Evolutionary conservation across 768 basidiomycete species (phyloP), one percentile per base, ranked within the genome.

Genomic region (Hemileccinum impolitum): DNA sequence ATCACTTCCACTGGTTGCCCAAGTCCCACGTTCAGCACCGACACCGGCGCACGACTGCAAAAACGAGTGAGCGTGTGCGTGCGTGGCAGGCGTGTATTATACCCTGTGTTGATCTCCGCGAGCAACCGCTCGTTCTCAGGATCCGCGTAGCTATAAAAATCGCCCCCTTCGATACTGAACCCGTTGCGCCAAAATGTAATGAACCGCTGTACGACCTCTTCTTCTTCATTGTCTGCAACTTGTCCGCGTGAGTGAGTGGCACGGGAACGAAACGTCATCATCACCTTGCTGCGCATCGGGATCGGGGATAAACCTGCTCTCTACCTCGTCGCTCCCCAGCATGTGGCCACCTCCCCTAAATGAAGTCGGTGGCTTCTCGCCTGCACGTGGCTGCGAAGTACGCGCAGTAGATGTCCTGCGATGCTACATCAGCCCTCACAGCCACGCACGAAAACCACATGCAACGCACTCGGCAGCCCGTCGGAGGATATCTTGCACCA

Each of bases 161-260:
- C 84, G 6, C 93, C 91, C 53, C 93, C 90, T 60, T 96, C 90
- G 39, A 98, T 79, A 40, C 84, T 84, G 69, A 96, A 97, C 0
- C 96, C 96, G 51, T 97, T 80, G 35, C 84, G 78, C 95, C 95
- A 98, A 70, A 98, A 90, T 0, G 87, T 94, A 37, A 98, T 72
- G 47, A 80, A 77, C 9, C 95, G 83, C 41, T 84, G 79, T 0
- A 75, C 85, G 3, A 79, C 75, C 43, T 82, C 79, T 49, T 78
- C 77, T 51, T 76, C 74, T 6, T 68, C 67, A 3, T 48, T 38
- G 19, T 47, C 53, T 54, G n/a, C 10, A 21, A 12, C 26, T 5
- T 10, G 3, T 11, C 5, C n/a, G 7, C 9, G 25, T 31, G 50
- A 51, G 43, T 31, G 17, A 31, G 28, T 6, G 2, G 18, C 2